A percentile compares a stretch with the other conserved stretches of the same genome.
These are phyloP conservation scores for Colletotrichum orbiculare DNA, from an alignment of 2,329 filamentous ascomycete species.

Conservation along the genomic window DNA sequence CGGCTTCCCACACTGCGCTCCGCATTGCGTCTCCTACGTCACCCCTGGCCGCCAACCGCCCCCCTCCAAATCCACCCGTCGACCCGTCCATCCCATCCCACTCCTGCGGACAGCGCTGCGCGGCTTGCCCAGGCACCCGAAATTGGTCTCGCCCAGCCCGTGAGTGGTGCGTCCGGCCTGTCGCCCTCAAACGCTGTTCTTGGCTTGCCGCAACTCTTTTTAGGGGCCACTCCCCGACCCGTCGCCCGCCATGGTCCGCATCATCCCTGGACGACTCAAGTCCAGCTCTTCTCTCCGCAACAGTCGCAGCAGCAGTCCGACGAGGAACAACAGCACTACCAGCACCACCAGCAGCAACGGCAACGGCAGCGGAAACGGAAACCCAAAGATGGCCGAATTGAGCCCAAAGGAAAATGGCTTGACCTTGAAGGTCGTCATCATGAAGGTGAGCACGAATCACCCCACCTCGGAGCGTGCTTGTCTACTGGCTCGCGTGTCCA, in stretches of 20 bases:
- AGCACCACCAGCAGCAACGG: slow-evolving; percentile 48
- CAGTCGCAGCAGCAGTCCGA: slow-evolving; percentile 61
- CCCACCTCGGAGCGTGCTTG: background rate
- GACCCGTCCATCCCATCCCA: background rate
- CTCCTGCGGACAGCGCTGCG: background rate
- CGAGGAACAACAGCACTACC: slow-evolving; percentile 58
- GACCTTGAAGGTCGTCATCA: slow-evolving; percentile 62
- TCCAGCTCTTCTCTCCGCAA: slow-evolving; percentile 52
- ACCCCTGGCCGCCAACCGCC: slow-evolving; percentile 10
- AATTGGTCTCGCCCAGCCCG: slow-evolving; percentile 23
- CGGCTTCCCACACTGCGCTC: slow-evolving; percentile 1
- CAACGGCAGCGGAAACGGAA: slow-evolving; percentile 41
- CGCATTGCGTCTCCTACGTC: slow-evolving; percentile 35
- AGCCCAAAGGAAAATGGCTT: slow-evolving; percentile 58
- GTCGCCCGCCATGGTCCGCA: slow-evolving; percentile 62
- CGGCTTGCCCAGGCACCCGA: background rate
- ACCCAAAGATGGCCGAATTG: slow-evolving; percentile 39
- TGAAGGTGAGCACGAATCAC: slow-evolving; percentile 55
- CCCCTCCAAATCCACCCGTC: background rate
- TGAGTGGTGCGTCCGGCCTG: slow-evolving; percentile 27
- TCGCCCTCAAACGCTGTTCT: slow-evolving; percentile 33
- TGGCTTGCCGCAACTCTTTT: slow-evolving; percentile 37
- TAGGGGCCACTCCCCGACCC: slow-evolving; percentile 34
- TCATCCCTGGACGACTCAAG: slow-evolving; percentile 66
- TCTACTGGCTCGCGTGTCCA: background rate